phyloP scores from a whole-genome alignment of 352 stramenopile genomes.

The Phytophthora lateralis region DNA sequence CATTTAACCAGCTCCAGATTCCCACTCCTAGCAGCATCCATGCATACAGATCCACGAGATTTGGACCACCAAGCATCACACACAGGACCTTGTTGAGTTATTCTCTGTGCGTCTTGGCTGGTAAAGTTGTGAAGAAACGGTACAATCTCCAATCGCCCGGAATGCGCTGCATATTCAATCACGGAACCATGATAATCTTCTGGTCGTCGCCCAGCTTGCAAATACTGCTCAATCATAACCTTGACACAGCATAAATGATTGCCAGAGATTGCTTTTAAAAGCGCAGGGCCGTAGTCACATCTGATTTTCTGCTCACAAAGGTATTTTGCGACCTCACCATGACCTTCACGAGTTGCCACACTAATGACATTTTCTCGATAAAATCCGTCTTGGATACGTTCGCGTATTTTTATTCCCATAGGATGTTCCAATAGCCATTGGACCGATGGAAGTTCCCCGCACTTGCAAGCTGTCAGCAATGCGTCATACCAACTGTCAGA shows the following conservation, averaged over 20 bases:
- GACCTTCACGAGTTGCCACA: not conserved
- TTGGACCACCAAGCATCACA: constrained; percentile 2
- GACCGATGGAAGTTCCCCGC: not conserved
- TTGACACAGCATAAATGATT: constrained; percentile 1
- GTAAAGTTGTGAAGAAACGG: constrained; percentile 2
- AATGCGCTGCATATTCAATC: not conserved
- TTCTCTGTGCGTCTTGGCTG: not conserved
- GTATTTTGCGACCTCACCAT: not conserved
- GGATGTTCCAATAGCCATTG: constrained; percentile 14
- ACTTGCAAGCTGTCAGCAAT: not conserved
- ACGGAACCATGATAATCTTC: not conserved
- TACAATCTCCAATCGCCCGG: not conserved
- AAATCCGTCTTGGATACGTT: not conserved
- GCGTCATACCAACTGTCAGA: constrained; percentile 4
- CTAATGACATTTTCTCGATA: constrained; percentile 4
- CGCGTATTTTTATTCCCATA: not conserved
- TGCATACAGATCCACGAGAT: too few relatives aligned
- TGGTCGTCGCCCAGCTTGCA: not conserved
- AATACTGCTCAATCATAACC: not conserved
- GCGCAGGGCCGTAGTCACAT: not conserved
- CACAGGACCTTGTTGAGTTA: not conserved
- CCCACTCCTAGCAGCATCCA: too few relatives aligned
- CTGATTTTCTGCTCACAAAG: not conserved
- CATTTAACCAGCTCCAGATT: constrained; percentile 1
- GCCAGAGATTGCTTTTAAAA: not conserved